These are phyloP conservation scores for Nannizziopsis arthrosporioides DNA, from an alignment of 2,329 filamentous ascomycete species.

Conservation along the genomic window DNA sequence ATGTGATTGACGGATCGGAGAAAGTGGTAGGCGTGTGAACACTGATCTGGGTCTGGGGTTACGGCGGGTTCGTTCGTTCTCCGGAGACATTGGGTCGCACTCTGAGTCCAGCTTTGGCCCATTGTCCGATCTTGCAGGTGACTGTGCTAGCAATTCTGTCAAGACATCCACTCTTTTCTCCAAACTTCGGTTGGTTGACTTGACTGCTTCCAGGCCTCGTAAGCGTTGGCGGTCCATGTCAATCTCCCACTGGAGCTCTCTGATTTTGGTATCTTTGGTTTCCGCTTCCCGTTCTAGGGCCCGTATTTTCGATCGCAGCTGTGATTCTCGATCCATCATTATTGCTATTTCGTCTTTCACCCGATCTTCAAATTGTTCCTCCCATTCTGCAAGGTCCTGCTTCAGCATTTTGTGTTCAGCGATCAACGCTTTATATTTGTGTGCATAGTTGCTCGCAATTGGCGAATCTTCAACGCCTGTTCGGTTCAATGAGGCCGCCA, in stretches of 20 bases:
- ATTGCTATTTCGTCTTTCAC: slow-evolving; percentile 23
- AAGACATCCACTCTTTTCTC: slow-evolving; percentile 28
- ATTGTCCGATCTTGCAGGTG: slow-evolving; percentile 18
- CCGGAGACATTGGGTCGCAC: slow-evolving; percentile 9
- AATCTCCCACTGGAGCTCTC: slow-evolving; percentile 25
- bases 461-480: slow-evolving; percentile 33
- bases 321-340: slow-evolving; percentile 22
- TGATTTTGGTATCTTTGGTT: slow-evolving; percentile 22
- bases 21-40: slow-evolving; percentile 21
- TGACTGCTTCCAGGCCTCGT: slow-evolving; percentile 23
- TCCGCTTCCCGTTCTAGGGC: slow-evolving; percentile 25
- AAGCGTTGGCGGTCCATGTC: slow-evolving; percentile 24
- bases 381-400: slow-evolving; percentile 23
- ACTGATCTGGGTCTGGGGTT: slow-evolving; percentile 22
- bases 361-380: slow-evolving; percentile 26
- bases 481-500: slow-evolving; percentile 32
- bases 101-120: neutral
- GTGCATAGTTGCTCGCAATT: slow-evolving; percentile 25
- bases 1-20: slow-evolving; percentile 16
- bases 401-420: slow-evolving; percentile 25
- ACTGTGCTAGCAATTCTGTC: slow-evolving; percentile 28
- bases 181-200: slow-evolving; percentile 25
- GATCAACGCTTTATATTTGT: slow-evolving; percentile 28
- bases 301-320: slow-evolving; percentile 23
- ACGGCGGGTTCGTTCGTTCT: slow-evolving; percentile 12